Evolutionary conservation across 768 basidiomycete genomes (phyloP), one percentile per base, ranked within the genome.

Genomic region (Imleria badia): DNA sequence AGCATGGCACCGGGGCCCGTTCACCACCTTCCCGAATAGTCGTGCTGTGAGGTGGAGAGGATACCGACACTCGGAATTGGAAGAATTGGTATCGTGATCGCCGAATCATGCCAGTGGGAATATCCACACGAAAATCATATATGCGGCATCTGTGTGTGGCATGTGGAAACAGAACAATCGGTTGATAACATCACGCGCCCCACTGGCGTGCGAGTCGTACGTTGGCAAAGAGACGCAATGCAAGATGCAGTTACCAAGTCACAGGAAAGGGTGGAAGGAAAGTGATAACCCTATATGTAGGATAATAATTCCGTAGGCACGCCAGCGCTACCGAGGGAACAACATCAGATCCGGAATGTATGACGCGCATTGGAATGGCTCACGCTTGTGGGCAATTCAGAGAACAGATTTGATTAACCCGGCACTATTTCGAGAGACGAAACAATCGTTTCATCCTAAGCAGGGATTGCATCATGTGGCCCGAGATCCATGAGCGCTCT

Each of bases 401-500:
- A 35, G 34, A 29, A 30, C 26, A 34, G 19, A 34, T 10, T 52
- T 29, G 14, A 40, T 12, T 26, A 23, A 7, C 38, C 33, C 23
- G 20, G 52, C 13, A 20, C 38, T 23, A 17, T 19, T 46, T 47
- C 38, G 45, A 51, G 44, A 45, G 55, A 53, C 58, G 52, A 66
- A 66, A 63, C 45, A 30, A 26, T 50, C n/a, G 52, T 63, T 66
- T 63, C 64, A 61, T 47, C 48, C 26, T 42, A 20, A 29, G 34
- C n/a, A 30, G 14, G 10, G 45, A n/a, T n/a, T n/a, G n/a, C n/a
- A n/a, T n/a, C n/a, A n/a, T n/a, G n/a, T n/a, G n/a, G n/a, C n/a
- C n/a, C n/a, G n/a, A n/a, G n/a, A n/a, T 45, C 29, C 42, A 26
- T 33, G 20, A 42, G 11, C n/a, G n/a, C n/a, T n/a, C n/a, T n/a